Base-by-base conservation (phyloP, 257 asterid genomes). In the Solanum peruvianum region DNA sequence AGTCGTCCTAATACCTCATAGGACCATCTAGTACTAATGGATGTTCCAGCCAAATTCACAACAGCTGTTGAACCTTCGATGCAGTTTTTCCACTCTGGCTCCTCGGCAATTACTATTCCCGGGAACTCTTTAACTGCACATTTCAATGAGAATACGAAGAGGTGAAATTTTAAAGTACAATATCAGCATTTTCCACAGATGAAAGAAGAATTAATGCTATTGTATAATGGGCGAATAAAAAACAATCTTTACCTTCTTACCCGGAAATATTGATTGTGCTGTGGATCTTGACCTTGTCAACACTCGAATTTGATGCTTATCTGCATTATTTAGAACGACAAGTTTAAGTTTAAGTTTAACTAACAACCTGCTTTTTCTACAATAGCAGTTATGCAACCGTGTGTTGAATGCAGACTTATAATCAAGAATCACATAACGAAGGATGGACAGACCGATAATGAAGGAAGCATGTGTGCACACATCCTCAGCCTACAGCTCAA, bases 11-110 rank as follows among this genome's bases (percentile, higher is more conserved):
- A 85, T 91, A 96, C 98, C 94, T 94, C 98, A 7, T 98, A 92
- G 27, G 98, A 94, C 98, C 99, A 95, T 93, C 99, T 95, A 5
- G 95, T 92, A 91, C 98, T 94, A 88, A 95, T 93, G 39, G 99
- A 94, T 91, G 87, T n/a, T 85, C 99, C 99, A 45, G 99, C 99
- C 91, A 97, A 89, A 92, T 97, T 95, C 82, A 97, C 98, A 21
- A 97, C 98, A 56, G 98, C 98, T 10, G 98, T 94, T 42, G 99
- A 97, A 64, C 98, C 97, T 87, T 89, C 94, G 88, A 97, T 94
- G 92, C 94, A 92, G 80, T 91, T 91, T 89, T 85, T 91, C 99
- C 99, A 97, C 85, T 94, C 97, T 27, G 93, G 83, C 91, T 95
- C 98, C 90, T 94, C 99, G 2, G 98, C 98, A 81, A 97, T 93